Percentiles rank a stretch among this genome's conserved stretches.
Evolutionary conservation across 2,329 filamentous ascomycete genomes (phyloP).

Genomic region (Xylaria sp.): DNA sequence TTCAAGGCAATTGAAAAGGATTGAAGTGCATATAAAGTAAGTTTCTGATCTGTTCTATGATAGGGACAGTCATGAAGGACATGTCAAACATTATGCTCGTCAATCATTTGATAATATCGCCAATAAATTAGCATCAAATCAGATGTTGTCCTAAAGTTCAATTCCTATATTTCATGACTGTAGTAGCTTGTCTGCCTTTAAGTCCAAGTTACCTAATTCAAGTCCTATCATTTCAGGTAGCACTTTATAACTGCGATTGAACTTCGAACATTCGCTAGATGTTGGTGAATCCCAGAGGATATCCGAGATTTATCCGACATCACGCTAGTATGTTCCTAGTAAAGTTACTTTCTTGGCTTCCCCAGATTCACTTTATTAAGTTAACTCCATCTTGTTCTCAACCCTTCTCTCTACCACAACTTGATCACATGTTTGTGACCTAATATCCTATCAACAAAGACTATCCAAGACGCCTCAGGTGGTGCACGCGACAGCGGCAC

Average conservation of each 20-base stretch:
- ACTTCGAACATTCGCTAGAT: too few species aligned
- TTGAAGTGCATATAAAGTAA: too few species aligned
- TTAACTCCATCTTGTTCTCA: not conserved
- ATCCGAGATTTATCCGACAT: not conserved
- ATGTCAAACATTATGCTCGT: not conserved
- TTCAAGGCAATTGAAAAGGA: too few species aligned
- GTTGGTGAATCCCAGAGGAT: not conserved
- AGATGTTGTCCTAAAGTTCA: too few species aligned
- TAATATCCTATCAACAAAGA: not conserved
- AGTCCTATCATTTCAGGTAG: too few species aligned
- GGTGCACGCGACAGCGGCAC: not conserved
- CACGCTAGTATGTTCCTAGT: not conserved
- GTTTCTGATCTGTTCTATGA: not conserved
- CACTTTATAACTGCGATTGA: not conserved
- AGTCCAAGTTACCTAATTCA: too few species aligned
- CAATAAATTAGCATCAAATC: too few species aligned
- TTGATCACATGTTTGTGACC: constrained; percentile 1
- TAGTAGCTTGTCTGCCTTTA: too few species aligned
- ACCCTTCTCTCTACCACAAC: not conserved
- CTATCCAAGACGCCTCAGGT: not conserved
- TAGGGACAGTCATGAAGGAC: not conserved
- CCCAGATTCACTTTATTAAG: not conserved
- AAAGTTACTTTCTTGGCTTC: not conserved
- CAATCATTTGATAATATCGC: too few species aligned
- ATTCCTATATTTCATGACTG: too few species aligned